Evolutionary conservation across 192 early-diverging fungal species (phyloP).

Genomic region (Chytriomyces sp.): DNA sequence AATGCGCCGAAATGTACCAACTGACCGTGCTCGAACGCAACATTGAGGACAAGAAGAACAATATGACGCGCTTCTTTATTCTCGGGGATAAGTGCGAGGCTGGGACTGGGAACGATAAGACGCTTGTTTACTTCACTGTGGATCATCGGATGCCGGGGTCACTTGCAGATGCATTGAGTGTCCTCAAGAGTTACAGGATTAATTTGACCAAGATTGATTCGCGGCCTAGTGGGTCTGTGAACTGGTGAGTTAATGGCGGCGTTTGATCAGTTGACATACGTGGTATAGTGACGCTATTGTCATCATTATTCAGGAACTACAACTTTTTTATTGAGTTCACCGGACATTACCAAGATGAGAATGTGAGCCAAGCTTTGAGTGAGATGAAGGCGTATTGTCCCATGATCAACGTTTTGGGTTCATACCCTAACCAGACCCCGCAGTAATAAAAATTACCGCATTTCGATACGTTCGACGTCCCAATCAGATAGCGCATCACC

Average conservation of each 20-base stretch:
- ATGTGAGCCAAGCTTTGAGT: conserved; percentile 66
- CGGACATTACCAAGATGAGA: conserved; percentile 73
- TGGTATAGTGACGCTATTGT: not conserved
- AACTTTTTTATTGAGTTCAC: conserved; percentile 90
- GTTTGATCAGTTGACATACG: not conserved
- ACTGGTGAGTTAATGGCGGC: not conserved
- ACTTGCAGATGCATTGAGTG: conserved; percentile 77
- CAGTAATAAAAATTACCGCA: too few species aligned
- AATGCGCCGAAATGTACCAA: conserved; percentile 76
- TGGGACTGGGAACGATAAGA: conserved; percentile 68
- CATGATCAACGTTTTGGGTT: conserved; percentile 78
- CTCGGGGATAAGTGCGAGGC: conserved; percentile 69
- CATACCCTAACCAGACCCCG: conserved; percentile 71
- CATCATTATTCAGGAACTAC: conserved; percentile 66
- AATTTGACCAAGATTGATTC: conserved; percentile 92
- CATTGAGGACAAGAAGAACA: conserved; percentile 78
- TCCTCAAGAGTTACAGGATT: conserved; percentile 77
- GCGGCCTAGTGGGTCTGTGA: conserved; percentile 76
- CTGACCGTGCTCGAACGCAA: conserved; percentile 72
- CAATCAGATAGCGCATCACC: too few species aligned
- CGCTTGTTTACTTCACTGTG: conserved; percentile 86
- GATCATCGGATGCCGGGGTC: conserved; percentile 88
- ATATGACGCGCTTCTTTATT: conserved; percentile 92
- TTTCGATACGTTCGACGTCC: too few species aligned
- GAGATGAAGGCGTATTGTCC: conserved; percentile 73